A percentile compares a stretch with the other conserved stretches of the same genome.
phyloP scores from a whole-genome alignment of 2,329 filamentous ascomycete genomes.

The Phyllosticta citribraziliensis region DNA sequence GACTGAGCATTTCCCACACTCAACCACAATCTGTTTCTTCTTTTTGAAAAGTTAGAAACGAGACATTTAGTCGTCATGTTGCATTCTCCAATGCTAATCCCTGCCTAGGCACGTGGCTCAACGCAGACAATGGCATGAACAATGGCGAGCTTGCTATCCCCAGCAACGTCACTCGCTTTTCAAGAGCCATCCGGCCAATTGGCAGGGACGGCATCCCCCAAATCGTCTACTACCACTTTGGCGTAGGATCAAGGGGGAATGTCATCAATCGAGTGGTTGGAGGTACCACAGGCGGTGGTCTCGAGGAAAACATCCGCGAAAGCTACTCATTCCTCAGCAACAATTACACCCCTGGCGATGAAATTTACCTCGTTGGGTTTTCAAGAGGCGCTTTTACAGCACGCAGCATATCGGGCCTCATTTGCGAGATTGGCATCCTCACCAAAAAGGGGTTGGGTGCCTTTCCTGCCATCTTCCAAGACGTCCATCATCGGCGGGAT shows the following conservation, averaged over 20 bases:
- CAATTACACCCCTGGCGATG: constrained; percentile 49
- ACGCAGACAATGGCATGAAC: constrained; percentile 37
- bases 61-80: not conserved
- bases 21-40: not conserved
- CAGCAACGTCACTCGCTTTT: constrained; percentile 32
- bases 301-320: constrained; percentile 45
- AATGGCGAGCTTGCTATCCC: constrained; percentile 27
- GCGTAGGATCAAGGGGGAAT: constrained; percentile 24
- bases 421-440: constrained; percentile 16
- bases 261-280: constrained; percentile 12
- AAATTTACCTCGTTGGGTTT: constrained; percentile 45
- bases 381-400: constrained; percentile 49
- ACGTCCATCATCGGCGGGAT: constrained; percentile 26
- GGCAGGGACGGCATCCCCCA: constrained; percentile 23
- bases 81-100: not conserved
- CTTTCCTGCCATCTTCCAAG: constrained; percentile 14
- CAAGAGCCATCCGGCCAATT: constrained; percentile 24
- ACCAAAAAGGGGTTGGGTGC: constrained; percentile 13
- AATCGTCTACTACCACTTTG: constrained; percentile 33
- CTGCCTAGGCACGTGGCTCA: constrained; percentile 35
- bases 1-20: not conserved
- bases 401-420: constrained; percentile 17
- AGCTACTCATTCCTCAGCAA: constrained; percentile 53
- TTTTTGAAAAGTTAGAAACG: too few species aligned
- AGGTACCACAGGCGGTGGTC: constrained; percentile 17